These are phyloP conservation scores for Schizophyllum commune DNA, from an alignment of 1,284 basidiomycete species.

Conservation along the genomic window DNA sequence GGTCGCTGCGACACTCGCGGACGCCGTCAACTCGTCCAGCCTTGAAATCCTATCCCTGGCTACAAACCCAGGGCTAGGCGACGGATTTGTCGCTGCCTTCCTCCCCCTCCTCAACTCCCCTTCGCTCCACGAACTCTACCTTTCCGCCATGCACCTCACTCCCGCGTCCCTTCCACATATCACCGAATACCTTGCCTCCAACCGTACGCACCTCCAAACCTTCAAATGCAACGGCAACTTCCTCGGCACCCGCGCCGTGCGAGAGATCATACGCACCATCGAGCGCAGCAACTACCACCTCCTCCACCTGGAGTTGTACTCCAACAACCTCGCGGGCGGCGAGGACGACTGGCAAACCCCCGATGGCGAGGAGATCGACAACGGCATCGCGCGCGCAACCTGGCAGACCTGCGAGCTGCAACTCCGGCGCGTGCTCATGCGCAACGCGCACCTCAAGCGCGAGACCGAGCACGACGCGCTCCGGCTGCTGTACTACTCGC, in stretches of 20 bases:
- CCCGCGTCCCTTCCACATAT: slow-evolving; percentile 35
- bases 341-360: slow-evolving; percentile 10
- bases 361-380: slow-evolving; percentile 16
- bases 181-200: slow-evolving; percentile 42
- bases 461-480: slow-evolving; percentile 43
- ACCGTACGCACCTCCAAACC: slow-evolving; percentile 41
- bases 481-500: slow-evolving; percentile 40
- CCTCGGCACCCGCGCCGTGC: slow-evolving; percentile 38
- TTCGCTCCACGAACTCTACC: slow-evolving; percentile 44
- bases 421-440: slow-evolving; percentile 32
- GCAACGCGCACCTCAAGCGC: slow-evolving; percentile 42
- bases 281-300: slow-evolving; percentile 43
- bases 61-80: slow-evolving; percentile 33
- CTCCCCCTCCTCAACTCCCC: slow-evolving; percentile 38
- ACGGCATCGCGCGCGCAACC: slow-evolving; percentile 6
- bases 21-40: slow-evolving; percentile 41
- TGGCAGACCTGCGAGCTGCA: slow-evolving; percentile 32
- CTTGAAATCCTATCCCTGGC: slow-evolving; percentile 39
- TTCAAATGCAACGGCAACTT: slow-evolving; percentile 52
- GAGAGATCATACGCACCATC: slow-evolving; percentile 37
- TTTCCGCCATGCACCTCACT: slow-evolving; percentile 48
- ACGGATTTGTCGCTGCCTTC: slow-evolving; percentile 44
- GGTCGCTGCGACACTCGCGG: slow-evolving; percentile 28
- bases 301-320: slow-evolving; percentile 40
- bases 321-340: slow-evolving; percentile 29